Base-by-base conservation (phyloP, 228 moss, liverwort and hornwort species). In the Sphagnum magellanicum region DNA sequence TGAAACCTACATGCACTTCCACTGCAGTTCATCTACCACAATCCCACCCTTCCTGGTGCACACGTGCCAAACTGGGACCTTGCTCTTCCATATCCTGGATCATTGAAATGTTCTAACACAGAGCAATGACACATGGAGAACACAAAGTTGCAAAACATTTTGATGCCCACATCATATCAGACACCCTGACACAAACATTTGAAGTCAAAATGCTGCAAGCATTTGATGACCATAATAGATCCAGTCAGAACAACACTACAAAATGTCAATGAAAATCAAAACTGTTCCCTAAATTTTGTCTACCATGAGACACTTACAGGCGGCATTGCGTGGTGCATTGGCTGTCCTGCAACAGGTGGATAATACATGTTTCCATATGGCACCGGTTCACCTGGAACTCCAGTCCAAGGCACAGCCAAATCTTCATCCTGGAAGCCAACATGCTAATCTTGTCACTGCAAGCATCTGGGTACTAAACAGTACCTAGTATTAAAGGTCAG, bases 301-400 rank as follows among this genome's bases (percentile, higher is more conserved):
- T 8, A 12, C 8, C 9, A 55, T 12, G 10, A 73, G 71, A 67
- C 17, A 73, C 51, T 70, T 85, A 94, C 89, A 78, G 84, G 84
- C 77, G 81, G 50, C 90, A 92, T 90, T 5, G 85, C 76, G 76
- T 90, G 86, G 76, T 90, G 90, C 78, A 95, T 83, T 66, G 79
- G 79, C 82, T 82, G 86, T 68, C 86, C 84, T 52, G 81, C 73
- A 77, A 91, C 84, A 13, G 78, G 68, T 71, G 92, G 85, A 67
- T 92, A 92, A 65, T 88, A 95, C 79, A 92, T 84, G 60, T 79
- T 82, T 80, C 88, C 87, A 67, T 95, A 95, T 66, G 88, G 83
- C 10, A 88, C 84, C 52, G 87, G 83, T 66, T 95, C 95, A 64
- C 84, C 90, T 50, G 83, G 74, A 72, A 90, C 92, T 75, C 91